phyloP scores from a whole-genome alignment of 2,329 filamentous ascomycete genomes.

The Cladosporium velox region DNA sequence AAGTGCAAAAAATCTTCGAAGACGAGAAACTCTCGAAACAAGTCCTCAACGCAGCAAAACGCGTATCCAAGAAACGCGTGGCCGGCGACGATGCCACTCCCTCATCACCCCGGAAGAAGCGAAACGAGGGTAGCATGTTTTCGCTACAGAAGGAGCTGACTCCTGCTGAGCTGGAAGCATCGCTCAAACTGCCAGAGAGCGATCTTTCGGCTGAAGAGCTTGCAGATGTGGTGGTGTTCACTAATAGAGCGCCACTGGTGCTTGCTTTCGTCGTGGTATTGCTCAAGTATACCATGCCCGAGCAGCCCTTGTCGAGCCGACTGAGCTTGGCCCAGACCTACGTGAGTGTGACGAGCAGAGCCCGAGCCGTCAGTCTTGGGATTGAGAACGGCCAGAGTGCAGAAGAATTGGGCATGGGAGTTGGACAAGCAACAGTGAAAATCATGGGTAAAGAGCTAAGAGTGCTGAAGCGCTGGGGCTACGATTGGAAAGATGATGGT shows the following conservation, averaged over 20 bases:
- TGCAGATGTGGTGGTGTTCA: conserved; percentile 60
- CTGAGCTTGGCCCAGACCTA: conserved; percentile 82
- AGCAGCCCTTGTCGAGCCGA: conserved; percentile 80
- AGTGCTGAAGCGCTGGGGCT: conserved; percentile 77
- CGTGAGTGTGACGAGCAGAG: conserved; percentile 76
- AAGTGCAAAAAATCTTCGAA: conserved; percentile 46
- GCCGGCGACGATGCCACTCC: conserved; percentile 39
- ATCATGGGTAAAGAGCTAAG: conserved; percentile 73
- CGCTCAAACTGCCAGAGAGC: conserved; percentile 60
- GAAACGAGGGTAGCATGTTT: conserved; percentile 33
- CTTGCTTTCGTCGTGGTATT: conserved; percentile 76
- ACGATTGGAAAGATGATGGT: conserved; percentile 44
- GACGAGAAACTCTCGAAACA: conserved; percentile 60
- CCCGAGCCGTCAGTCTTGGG: conserved; percentile 74
- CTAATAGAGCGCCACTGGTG: conserved; percentile 79
- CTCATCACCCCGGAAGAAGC: conserved; percentile 40
- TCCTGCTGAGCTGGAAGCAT: conserved; percentile 63
- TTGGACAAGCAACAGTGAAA: conserved; percentile 71
- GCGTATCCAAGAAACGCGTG: conserved; percentile 56
- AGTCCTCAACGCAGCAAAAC: conserved; percentile 59
- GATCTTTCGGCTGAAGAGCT: conserved; percentile 62
- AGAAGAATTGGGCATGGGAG: conserved; percentile 71
- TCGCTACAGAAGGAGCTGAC: conserved; percentile 33
- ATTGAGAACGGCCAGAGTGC: conserved; percentile 65
- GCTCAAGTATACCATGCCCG: conserved; percentile 78